Evolutionary conservation across 345 rosid species (phyloP).

Genomic region (Eucalyptus sideroxylon): DNA sequence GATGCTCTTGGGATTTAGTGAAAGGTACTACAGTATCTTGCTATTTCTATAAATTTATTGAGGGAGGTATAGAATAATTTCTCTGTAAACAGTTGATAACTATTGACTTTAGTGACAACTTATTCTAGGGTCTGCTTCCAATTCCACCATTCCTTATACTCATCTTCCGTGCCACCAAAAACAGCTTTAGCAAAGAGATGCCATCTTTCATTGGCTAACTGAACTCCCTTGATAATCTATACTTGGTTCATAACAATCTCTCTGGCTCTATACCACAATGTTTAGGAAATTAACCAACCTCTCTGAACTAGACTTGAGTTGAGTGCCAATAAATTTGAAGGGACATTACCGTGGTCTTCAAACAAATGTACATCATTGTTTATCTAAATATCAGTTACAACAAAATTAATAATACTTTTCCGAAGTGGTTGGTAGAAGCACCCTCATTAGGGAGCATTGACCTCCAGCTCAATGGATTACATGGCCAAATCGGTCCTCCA

Average conservation of each 20-base stretch:
- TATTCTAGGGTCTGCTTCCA: not conserved
- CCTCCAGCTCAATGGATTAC: not conserved
- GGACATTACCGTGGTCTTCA: not conserved
- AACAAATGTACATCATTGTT: not conserved
- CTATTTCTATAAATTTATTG: not conserved
- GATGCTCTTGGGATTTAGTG: not conserved
- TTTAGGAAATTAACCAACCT: not conserved
- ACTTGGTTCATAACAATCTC: not conserved
- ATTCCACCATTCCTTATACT: not conserved
- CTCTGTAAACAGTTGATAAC: not conserved
- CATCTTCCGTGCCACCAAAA: not conserved
- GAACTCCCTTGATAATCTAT: not conserved
- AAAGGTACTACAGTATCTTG: not conserved
- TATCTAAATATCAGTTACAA: conserved; percentile 3
- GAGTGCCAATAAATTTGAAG: not conserved
- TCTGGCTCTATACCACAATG: conserved; percentile 4
- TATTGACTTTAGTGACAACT: not conserved
- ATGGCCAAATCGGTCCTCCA: not conserved
- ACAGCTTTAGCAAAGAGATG: not conserved
- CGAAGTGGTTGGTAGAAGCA: not conserved
- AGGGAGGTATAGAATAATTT: not conserved
- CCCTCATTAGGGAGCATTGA: too few relatives aligned
- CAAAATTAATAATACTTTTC: conserved; percentile 2
- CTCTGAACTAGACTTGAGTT: not conserved
- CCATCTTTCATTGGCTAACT: not conserved